phyloP scores from a whole-genome alignment of 2,329 filamentous ascomycete species.

The Didymella keratinophila region DNA sequence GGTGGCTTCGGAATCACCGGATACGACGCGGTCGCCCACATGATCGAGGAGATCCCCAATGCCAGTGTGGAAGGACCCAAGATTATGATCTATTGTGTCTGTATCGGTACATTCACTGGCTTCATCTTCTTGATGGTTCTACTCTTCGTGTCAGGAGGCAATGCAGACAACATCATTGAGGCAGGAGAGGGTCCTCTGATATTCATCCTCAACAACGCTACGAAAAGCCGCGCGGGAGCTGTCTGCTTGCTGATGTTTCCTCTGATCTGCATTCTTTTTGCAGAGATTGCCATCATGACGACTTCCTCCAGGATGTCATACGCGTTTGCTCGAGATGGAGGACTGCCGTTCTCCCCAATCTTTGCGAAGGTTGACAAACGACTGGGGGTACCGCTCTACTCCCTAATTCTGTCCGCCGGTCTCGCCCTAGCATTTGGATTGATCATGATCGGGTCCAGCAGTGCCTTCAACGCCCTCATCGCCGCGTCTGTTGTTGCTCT shows the following conservation, averaged over 20 bases:
- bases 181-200: conserved; percentile 66
- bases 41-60: conserved; percentile 68
- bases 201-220: conserved; percentile 70
- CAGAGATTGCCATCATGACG: conserved; percentile 70
- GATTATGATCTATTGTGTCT: conserved; percentile 71
- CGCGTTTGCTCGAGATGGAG: conserved; percentile 72
- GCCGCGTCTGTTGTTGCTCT: conserved; percentile 76
- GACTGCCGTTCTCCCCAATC: conserved; percentile 67
- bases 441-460: conserved; percentile 72
- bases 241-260: conserved; percentile 73
- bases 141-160: conserved; percentile 67
- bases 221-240: conserved; percentile 66
- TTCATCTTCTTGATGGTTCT: conserved; percentile 69
- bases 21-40: conserved; percentile 63
- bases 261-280: conserved; percentile 69
- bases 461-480: conserved; percentile 75
- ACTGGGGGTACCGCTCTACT: conserved; percentile 71
- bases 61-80: conserved; percentile 66
- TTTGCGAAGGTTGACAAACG: conserved; percentile 68
- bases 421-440: conserved; percentile 73
- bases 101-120: conserved; percentile 69
- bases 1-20: conserved; percentile 64
- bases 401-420: conserved; percentile 66
- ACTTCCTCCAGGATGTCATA: conserved; percentile 72
- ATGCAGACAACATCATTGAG: conserved; percentile 64